phyloP scores from a whole-genome alignment of 108 stramenopile species.

The Nannochloropsis salina region DNA sequence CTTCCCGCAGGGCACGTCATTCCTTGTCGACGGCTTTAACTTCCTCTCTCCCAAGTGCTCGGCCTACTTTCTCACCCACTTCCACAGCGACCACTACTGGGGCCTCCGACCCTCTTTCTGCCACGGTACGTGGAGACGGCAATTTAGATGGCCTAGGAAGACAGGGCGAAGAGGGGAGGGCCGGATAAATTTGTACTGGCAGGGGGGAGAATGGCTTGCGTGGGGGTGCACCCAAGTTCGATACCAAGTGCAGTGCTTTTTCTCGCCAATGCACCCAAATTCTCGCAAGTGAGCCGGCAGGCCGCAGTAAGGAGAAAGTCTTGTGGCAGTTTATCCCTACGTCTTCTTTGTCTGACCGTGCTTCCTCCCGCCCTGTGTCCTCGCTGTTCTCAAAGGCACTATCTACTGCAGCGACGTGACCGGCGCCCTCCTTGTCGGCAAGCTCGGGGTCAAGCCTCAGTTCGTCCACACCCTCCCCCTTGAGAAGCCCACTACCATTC shows the following conservation, averaged over 20 bases:
- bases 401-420: constrained; percentile 35
- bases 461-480: constrained; percentile 39
- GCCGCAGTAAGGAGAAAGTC: no score
- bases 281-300: no score
- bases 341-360: not conserved
- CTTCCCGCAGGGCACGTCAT: constrained; percentile 22
- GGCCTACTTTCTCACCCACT: constrained; percentile 75
- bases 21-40: constrained; percentile 54
- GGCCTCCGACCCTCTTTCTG: constrained; percentile 47
- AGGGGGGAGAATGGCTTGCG: not conserved
- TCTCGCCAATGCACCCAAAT: not conserved
- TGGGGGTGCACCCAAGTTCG: not conserved
- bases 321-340: not conserved
- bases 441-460: constrained; percentile 40
- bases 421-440: constrained; percentile 30
- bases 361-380: constrained; percentile 23
- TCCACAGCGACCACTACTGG: constrained; percentile 65
- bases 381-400: constrained; percentile 30
- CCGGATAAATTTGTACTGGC: not conserved
- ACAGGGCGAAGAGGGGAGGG: not conserved
- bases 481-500: constrained; percentile 25
- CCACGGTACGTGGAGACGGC: not conserved
- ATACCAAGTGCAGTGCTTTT: not conserved
- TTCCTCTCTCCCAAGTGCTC: constrained; percentile 46
- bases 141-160: not conserved